Evolutionary conservation across 495 filamentous ascomycete genomes (phyloP).

Genomic region (Neurospora sp.): DNA sequence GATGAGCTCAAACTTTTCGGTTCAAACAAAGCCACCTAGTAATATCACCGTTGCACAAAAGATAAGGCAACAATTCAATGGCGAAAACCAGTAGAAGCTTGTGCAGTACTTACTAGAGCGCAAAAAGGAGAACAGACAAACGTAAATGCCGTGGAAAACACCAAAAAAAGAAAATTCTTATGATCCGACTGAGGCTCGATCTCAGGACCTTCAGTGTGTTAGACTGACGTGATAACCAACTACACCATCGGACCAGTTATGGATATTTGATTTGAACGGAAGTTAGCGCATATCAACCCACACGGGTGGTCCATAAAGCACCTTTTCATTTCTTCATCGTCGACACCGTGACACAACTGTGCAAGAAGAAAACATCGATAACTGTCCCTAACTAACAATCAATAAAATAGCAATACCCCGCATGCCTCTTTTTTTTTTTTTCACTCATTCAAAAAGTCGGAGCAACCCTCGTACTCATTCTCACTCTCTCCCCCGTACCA

Average conservation of each 20-base stretch:
- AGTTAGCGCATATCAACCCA: not conserved
- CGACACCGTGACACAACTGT: not conserved
- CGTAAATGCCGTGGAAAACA: not conserved
- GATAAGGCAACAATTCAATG: no score
- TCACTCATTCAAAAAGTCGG: slow-evolving; percentile 4
- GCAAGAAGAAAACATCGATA: not conserved
- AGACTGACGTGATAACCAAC: not conserved
- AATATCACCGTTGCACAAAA: no score
- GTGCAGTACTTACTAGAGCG: no score
- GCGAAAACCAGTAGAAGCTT: no score
- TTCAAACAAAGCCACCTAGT: no score
- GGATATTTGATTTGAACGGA: not conserved
- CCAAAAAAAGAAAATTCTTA: not conserved
- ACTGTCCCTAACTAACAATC: not conserved
- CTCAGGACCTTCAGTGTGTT: not conserved
- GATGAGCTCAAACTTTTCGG: no score
- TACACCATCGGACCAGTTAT: not conserved
- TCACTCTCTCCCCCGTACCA: not conserved
- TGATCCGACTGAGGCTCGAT: not conserved
- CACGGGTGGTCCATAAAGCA: not conserved
- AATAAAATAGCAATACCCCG: no score
- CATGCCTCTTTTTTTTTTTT: no score
- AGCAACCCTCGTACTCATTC: slow-evolving; percentile 3
- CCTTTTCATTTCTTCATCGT: not conserved
- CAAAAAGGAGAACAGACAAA: no score